Evolutionary conservation across 2,329 filamentous ascomycete genomes (phyloP).

Genomic region (Coniosporium uncinatum): DNA sequence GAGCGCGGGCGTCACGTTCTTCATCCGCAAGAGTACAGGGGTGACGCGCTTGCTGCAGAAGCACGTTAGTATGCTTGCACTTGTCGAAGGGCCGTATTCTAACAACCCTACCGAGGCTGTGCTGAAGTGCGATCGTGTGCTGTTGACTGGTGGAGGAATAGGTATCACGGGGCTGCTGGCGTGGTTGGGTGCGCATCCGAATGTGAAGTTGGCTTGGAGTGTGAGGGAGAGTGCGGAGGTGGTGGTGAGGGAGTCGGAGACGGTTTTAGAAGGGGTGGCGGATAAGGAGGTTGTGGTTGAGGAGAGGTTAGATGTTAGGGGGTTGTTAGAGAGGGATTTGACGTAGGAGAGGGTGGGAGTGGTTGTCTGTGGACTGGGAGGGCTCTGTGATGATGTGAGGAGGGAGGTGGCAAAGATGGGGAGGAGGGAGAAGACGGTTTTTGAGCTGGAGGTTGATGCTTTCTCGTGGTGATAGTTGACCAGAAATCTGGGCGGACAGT

Average conservation of each 20-base stretch:
- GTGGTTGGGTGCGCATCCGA: slow-evolving; percentile 20
- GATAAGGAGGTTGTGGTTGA: slow-evolving; percentile 27
- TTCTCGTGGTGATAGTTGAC: slow-evolving; percentile 14
- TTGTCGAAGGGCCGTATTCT: slow-evolving; percentile 34
- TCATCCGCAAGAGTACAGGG: slow-evolving; percentile 26
- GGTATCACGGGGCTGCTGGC: slow-evolving; percentile 40
- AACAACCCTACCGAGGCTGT: slow-evolving; percentile 16
- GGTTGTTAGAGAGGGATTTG: slow-evolving; percentile 22
- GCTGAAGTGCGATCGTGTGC: slow-evolving; percentile 1
- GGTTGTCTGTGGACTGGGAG: slow-evolving; percentile 33
- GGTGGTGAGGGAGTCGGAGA: slow-evolving; percentile 16
- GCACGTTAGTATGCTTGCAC: slow-evolving; percentile 17
- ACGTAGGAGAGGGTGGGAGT: slow-evolving; percentile 25
- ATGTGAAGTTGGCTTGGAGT: slow-evolving; percentile 30
- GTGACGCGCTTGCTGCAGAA: slow-evolving; percentile 23
- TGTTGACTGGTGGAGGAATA: slow-evolving; percentile 37
- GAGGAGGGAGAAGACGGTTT: slow-evolving; percentile 8
- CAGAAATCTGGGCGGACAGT: too few species aligned
- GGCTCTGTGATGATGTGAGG: slow-evolving; percentile 33
- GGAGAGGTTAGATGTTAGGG: slow-evolving; percentile 21
- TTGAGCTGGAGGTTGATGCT: slow-evolving; percentile 19
- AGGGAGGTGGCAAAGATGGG: slow-evolving; percentile 16
- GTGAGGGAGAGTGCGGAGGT: slow-evolving; percentile 15
- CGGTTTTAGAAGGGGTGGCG: slow-evolving; percentile 12
- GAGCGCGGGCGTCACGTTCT: slow-evolving; percentile 22